Conservation (phyloP, 2,329 filamentous ascomycete genomes). For the Beauveria bassiana region DNA sequence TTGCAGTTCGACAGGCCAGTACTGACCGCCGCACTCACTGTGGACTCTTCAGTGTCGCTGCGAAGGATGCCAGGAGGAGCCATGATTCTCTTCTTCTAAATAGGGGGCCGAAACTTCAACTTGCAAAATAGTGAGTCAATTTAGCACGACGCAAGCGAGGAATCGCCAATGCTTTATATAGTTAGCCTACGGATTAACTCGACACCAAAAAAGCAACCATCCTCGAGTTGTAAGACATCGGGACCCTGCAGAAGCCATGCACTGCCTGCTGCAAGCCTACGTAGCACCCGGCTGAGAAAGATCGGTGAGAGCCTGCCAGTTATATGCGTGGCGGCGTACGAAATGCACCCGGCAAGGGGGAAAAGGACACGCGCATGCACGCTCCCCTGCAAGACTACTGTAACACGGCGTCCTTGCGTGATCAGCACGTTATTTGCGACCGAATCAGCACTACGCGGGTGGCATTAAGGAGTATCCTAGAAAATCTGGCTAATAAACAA, state of each 20-base stretch:
- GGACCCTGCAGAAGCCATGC: neutral
- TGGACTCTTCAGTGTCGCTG: neutral
- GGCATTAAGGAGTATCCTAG: neutral
- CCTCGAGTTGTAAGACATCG: neutral
- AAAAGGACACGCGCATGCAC: neutral
- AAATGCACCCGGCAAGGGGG: neutral
- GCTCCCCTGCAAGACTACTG: neutral
- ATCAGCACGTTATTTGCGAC: constrained; percentile 6
- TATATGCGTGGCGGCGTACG: too few relatives aligned
- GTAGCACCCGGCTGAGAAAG: neutral
- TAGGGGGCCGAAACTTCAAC: neutral
- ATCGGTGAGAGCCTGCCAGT: neutral
- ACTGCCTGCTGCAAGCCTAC: neutral
- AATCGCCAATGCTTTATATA: neutral
- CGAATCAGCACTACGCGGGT: neutral
- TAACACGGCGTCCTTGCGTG: neutral
- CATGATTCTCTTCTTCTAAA: neutral
- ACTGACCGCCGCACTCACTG: neutral
- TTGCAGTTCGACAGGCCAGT: neutral
- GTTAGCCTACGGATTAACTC: neutral
- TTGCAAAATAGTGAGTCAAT: neutral
- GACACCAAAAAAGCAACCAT: neutral
- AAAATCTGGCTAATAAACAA: neutral
- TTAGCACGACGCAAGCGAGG: neutral
- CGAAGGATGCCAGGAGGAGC: neutral